Evolutionary conservation across 768 basidiomycete genomes (phyloP), one percentile per base, ranked within the genome.

Genomic region (Hypholoma sublateritium): DNA sequence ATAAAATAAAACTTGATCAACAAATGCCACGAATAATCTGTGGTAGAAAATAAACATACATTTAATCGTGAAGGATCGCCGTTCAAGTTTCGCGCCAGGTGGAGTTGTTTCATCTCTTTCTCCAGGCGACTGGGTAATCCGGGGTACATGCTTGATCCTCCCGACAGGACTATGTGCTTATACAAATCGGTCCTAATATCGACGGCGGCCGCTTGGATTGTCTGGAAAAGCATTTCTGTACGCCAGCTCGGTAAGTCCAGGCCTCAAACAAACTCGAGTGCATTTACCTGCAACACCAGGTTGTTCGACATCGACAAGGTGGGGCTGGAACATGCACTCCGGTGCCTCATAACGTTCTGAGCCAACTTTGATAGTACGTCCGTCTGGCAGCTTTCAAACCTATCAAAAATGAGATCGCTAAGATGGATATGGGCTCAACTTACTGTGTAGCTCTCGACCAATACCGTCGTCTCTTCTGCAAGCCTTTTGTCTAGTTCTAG

Each of bases 61-160:
- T 90, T 95, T 65, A 98, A 70, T 36, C 97, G 80, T 14, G 87
- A 73, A 0, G 93, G 87, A 68, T 98, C 89, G 16, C 91, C 88
- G 44, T 83, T 80, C 44, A 98, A 80, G 16, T 98, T 92, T n/a
- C 87, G 81, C 1, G 91, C 91, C 58, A 99, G 82, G 72, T 98
- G 94, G n/a, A 98, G 80, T 72, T 98, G 97, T 74, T 98, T 98
- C 91, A 98, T 94, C 78, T 99, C 96, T 78, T 98, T 98, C 76
- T 98, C 97, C 43, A 99, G 80, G 45, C 97, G 87, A 69, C 91
- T 93, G 11, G 97, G 97, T 55, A 99, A 84, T 24, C 97, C 97
- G 28, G 97, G 96, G 70, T 98, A 98, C 96, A 98, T 98, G 72
- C 92, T 95, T 2, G 94, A 96, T 6, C 97, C 97, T 51, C 97